Conservation (phyloP, 2,329 filamentous ascomycete species). For the Sporothrix sp. region DNA sequence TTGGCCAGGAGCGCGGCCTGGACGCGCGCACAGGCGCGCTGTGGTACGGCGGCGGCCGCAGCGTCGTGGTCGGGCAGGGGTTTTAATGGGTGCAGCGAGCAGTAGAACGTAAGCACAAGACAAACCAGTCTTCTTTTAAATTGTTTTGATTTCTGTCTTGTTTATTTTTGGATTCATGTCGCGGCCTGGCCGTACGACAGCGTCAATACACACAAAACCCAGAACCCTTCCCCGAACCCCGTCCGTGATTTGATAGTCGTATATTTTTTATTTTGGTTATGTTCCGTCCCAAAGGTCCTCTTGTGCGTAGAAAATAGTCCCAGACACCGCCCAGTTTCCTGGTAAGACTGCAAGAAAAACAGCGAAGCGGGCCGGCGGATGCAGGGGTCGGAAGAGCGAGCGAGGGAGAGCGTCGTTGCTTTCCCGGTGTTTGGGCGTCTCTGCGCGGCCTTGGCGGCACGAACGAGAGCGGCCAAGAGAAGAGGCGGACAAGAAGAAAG, state of each 20-base stretch:
- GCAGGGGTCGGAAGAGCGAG: neutral
- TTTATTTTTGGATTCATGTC: conserved; percentile 5
- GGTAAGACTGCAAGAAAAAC: too few species aligned
- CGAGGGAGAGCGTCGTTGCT: neutral
- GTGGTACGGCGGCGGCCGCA: conserved; percentile 82
- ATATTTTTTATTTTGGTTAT: too few species aligned
- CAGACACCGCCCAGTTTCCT: too few species aligned
- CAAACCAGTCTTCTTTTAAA: conserved; percentile 12
- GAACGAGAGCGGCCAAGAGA: neutral
- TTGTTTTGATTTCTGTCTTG: conserved; percentile 6
- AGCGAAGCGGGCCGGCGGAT: neutral
- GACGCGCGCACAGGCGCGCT: conserved; percentile 64
- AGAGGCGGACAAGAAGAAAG: conserved; percentile 4
- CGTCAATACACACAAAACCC: neutral
- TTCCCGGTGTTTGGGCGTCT: too few species aligned
- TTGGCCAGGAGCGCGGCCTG: conserved; percentile 77
- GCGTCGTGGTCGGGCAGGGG: conserved; percentile 52
- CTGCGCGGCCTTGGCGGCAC: neutral
- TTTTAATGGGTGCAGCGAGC: too few species aligned
- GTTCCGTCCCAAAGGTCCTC: too few species aligned
- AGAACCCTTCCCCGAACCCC: too few species aligned
- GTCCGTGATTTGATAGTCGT: too few species aligned
- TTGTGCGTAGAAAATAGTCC: too few species aligned
- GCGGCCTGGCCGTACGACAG: neutral
- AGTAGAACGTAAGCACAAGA: too few species aligned